These are phyloP conservation scores for Astrocystis sublimbata DNA, from an alignment of 495 filamentous ascomycete species.

Conservation along the genomic window DNA sequence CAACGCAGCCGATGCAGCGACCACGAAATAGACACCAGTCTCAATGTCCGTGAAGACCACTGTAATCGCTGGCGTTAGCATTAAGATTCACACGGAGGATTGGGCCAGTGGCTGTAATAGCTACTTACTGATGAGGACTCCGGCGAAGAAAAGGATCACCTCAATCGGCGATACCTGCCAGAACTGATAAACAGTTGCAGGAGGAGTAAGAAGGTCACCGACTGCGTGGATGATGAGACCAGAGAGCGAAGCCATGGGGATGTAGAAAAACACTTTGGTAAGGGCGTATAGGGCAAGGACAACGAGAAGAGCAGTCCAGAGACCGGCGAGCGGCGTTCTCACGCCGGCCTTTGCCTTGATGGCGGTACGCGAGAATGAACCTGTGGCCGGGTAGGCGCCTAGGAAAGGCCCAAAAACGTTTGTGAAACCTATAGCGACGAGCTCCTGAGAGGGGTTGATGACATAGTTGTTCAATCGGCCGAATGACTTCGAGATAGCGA, in stretches of 20 bases:
- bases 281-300: slow-evolving; percentile 55
- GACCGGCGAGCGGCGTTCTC: slow-evolving; percentile 53
- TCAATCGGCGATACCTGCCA: slow-evolving; percentile 55
- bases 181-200: slow-evolving; percentile 49
- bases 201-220: slow-evolving; percentile 51
- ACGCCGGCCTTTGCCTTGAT: slow-evolving; percentile 54
- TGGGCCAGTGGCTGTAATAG: too few relatives aligned
- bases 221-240: slow-evolving; percentile 58
- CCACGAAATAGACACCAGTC: slow-evolving; percentile 54
- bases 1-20: slow-evolving; percentile 37
- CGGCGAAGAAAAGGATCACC: slow-evolving; percentile 53
- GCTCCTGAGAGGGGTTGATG: slow-evolving; percentile 55
- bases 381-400: slow-evolving; percentile 54
- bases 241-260: slow-evolving; percentile 46
- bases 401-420: slow-evolving; percentile 56
- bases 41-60: slow-evolving; percentile 54
- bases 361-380: slow-evolving; percentile 53
- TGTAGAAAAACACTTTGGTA: slow-evolving; percentile 54
- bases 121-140: slow-evolving; percentile 53
- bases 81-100: too few relatives aligned
- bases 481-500: slow-evolving; percentile 57
- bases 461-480: slow-evolving; percentile 57
- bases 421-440: slow-evolving; percentile 55
- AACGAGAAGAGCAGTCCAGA: slow-evolving; percentile 54
- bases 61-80: too few relatives aligned